These are phyloP conservation scores for Cicer yamashitae DNA, from an alignment of 306 rosid genomes.

Conservation along the genomic window DNA sequence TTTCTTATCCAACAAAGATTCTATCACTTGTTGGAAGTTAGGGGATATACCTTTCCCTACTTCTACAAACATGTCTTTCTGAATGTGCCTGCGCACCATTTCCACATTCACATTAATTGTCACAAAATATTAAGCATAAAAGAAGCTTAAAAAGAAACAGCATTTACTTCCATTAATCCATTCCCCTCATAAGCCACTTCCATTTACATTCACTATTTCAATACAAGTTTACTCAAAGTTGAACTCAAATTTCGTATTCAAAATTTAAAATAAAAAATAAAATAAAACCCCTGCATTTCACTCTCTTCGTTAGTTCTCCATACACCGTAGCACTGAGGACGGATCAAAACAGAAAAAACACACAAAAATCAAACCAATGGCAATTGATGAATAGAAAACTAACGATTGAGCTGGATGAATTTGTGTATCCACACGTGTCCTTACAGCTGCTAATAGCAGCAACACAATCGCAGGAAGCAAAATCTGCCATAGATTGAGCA, in stretches of 20 bases:
- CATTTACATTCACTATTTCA: constrained; percentile 27
- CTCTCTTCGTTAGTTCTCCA: constrained; percentile 15
- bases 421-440: constrained; percentile 86
- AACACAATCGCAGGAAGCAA: constrained; percentile 91
- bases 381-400: constrained; percentile 51
- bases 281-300: constrained; percentile 17
- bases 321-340: not conserved
- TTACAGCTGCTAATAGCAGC: constrained; percentile 76
- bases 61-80: constrained; percentile 76
- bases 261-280: not conserved
- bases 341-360: not conserved
- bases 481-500: constrained; percentile 63
- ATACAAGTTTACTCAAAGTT: constrained; percentile 3
- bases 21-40: constrained; percentile 72
- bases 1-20: constrained; percentile 59
- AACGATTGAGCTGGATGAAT: constrained; percentile 88
- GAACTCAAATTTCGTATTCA: constrained; percentile 6
- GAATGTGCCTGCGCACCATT: constrained; percentile 76
- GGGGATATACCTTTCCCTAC: constrained; percentile 92
- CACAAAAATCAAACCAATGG: constrained; percentile 10
- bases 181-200: constrained; percentile 20
- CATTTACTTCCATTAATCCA: constrained; percentile 18
- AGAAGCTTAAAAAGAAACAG: constrained; percentile 9
- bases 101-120: constrained; percentile 41
- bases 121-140: constrained; percentile 37